Percentiles rank a stretch among this genome's conserved stretches.
These are phyloP conservation scores for Planoprotostelium fungivorum DNA, from an alignment of 78 protist genomes.

Conservation along the genomic window DNA sequence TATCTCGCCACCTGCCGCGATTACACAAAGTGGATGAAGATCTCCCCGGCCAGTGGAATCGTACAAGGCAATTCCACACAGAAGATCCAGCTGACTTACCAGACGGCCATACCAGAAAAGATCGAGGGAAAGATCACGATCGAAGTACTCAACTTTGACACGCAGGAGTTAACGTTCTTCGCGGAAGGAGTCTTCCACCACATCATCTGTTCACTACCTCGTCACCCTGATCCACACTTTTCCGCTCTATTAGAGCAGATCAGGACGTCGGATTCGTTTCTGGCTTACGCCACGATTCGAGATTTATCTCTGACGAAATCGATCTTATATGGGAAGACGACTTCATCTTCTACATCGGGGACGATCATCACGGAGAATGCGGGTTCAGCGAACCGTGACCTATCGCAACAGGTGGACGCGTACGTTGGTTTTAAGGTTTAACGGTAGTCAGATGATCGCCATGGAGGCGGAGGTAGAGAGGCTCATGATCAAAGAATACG, in stretches of 20 bases:
- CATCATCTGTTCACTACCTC: background rate
- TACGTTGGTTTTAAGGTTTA: background rate
- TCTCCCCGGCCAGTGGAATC: background rate
- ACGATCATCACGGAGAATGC: background rate
- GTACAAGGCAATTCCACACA: slow-evolving; percentile 8
- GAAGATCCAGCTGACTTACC: background rate
- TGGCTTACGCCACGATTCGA: background rate
- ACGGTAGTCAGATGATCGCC: background rate
- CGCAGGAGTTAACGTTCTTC: slow-evolving; percentile 6
- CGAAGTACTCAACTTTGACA: slow-evolving; percentile 25
- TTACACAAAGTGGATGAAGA: background rate
- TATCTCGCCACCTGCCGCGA: slow-evolving; percentile 3
- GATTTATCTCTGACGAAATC: background rate
- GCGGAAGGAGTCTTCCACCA: slow-evolving; percentile 2
- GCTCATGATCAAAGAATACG: background rate
- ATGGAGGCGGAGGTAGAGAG: background rate
- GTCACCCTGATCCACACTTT: background rate
- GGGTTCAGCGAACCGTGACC: background rate
- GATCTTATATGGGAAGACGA: background rate
- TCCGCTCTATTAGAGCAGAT: background rate
- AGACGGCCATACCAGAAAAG: background rate
- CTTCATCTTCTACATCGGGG: background rate
- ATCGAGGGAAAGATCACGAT: background rate
- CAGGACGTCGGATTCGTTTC: background rate
- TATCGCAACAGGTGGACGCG: background rate